Percentiles rank a stretch among this genome's conserved stretches.
Evolutionary conservation across 495 filamentous ascomycete genomes (phyloP).

Genomic region (Penicilliopsis zonata): DNA sequence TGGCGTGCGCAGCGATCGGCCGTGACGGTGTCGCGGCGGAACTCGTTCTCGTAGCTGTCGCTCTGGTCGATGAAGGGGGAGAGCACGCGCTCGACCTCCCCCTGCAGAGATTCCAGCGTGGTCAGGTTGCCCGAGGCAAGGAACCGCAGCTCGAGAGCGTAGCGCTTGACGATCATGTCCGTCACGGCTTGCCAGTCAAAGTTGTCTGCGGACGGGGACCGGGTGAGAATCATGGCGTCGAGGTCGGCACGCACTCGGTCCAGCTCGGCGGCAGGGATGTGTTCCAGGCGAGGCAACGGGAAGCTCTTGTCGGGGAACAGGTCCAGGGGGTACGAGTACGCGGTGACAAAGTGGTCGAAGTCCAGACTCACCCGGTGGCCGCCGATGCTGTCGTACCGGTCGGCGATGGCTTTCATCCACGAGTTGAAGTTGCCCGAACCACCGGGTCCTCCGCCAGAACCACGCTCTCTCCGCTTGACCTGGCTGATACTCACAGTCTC

Average conservation of each 20-base stretch:
- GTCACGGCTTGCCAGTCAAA: slow-evolving; percentile 49
- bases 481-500: slow-evolving; percentile 17
- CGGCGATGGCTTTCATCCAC: slow-evolving; percentile 30
- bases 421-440: neutral
- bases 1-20: slow-evolving; percentile 36
- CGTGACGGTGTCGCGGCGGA: slow-evolving; percentile 21
- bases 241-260: slow-evolving; percentile 30
- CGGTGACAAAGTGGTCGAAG: slow-evolving; percentile 49
- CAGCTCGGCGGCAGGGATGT: slow-evolving; percentile 23
- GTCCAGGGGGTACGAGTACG: slow-evolving; percentile 41
- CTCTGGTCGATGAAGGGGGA: slow-evolving; percentile 39
- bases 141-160: slow-evolving; percentile 38
- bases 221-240: slow-evolving; percentile 18
- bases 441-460: slow-evolving; percentile 5
- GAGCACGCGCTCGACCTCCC: slow-evolving; percentile 33
- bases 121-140: slow-evolving; percentile 26
- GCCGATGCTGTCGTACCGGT: slow-evolving; percentile 49
- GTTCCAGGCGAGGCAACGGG: slow-evolving; percentile 34
- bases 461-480: slow-evolving; percentile 9
- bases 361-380: slow-evolving; percentile 41
- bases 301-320: slow-evolving; percentile 24
- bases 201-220: slow-evolving; percentile 6
- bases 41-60: too few species aligned
- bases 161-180: slow-evolving; percentile 50
- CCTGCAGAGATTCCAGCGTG: slow-evolving; percentile 19